Base-by-base conservation (phyloP, 257 asterid genomes). In the Salvia miltiorrhiza region DNA sequence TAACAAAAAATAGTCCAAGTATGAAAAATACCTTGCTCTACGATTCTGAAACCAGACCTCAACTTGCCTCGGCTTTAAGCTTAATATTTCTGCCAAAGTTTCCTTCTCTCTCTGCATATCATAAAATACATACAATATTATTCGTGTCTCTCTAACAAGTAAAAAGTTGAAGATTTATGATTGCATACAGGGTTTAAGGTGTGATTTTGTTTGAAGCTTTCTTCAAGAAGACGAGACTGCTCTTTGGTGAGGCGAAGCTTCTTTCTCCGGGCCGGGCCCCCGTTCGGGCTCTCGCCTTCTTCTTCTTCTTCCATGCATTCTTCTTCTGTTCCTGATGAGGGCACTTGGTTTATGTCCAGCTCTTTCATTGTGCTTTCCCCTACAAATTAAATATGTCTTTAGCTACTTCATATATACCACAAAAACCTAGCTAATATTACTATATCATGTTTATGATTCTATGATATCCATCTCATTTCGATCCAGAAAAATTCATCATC, bases 41-140 rank as follows among this genome's bases (percentile, higher is more conserved):
- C 94, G 96, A 84, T 90, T 90, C 79, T 90, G 97, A 84, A 88
- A 90, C 97, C 97, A 90, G 41, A 90, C 97, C 82, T 90, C 97
- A 19, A 90, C 97, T 73, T 90, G 97, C 73, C 97, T 79, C 24
- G 88, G 83, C 88, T 81, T 90, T 32, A 88, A 77, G 50, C 76
- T 81, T 73, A 90, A 75, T 63, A 79, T 83, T 69, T 62, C 72
- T 16, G 97, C 96, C 80, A 90, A 80, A 30, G n/a, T 74, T 76
- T 79, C 97, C 80, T 90, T 90, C 78, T 84, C 86, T 79, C 82
- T 85, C 97, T 90, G 78, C 86, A 79, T 19, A 40, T 37, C 21
- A 58, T 3, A 1, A 58, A 30, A 67, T 65, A 56, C 13, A 53
- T 19, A 52, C 39, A 20, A 5, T n/a, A 24, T 17, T 40, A 3